A percentile compares a stretch with the other conserved stretches of the same genome.
phyloP scores from a whole-genome alignment of 2,329 filamentous ascomycete genomes.

The Dothidotthia symphoricarpi region DNA sequence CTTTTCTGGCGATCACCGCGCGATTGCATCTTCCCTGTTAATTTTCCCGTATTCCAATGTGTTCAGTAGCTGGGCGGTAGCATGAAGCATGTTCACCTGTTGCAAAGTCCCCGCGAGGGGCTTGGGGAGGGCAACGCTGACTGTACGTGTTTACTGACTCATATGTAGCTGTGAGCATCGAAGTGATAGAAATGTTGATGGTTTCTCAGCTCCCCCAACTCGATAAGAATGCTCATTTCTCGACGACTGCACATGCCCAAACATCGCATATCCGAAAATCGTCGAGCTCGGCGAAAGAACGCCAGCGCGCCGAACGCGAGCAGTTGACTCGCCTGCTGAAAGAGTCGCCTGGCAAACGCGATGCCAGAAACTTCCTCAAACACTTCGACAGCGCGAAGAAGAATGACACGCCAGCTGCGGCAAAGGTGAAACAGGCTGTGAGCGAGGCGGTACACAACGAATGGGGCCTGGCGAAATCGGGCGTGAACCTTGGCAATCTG shows the following conservation, averaged over 20 bases:
- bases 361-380: slow-evolving; percentile 87
- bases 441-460: slow-evolving; percentile 31
- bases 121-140: slow-evolving; percentile 29
- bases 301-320: slow-evolving; percentile 39
- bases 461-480: slow-evolving; percentile 43
- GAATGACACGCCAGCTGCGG: slow-evolving; percentile 6
- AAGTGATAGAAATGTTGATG: slow-evolving; percentile 8
- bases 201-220: slow-evolving; percentile 16
- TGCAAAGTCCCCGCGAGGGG: slow-evolving; percentile 36
- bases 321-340: slow-evolving; percentile 60
- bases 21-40: slow-evolving; percentile 2
- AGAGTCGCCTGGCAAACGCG: slow-evolving; percentile 86
- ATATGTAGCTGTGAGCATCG: slow-evolving; percentile 4
- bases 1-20: slow-evolving; percentile 6
- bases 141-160: slow-evolving; percentile 17
- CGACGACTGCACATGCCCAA: slow-evolving; percentile 10
- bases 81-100: slow-evolving; percentile 42
- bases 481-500: slow-evolving; percentile 61
- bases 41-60: slow-evolving; percentile 6
- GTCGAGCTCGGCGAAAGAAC: slow-evolving; percentile 35
- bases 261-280: slow-evolving; percentile 18
- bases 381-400: slow-evolving; percentile 62
- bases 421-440: slow-evolving; percentile 13
- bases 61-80: slow-evolving; percentile 18
- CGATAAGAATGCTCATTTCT: slow-evolving; percentile 20